These are phyloP conservation scores for Eucalyptus guilfoylei DNA, from an alignment of 345 rosid genomes.

Conservation along the genomic window DNA sequence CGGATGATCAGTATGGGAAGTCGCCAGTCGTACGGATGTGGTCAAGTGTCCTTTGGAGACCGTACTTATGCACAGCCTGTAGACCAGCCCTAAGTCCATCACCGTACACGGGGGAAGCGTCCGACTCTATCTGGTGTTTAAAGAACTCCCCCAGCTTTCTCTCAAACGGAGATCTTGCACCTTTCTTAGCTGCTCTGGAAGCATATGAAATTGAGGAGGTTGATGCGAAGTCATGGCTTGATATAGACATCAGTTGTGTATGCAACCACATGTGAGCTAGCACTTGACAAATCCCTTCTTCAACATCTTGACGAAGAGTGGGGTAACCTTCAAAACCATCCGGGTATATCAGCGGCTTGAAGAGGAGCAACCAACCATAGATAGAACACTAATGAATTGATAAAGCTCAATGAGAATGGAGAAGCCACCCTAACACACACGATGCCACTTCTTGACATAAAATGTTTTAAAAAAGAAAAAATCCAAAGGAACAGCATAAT, in stretches of 20 bases:
- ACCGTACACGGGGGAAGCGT: constrained; percentile 79
- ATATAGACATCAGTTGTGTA: constrained; percentile 32
- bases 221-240: constrained; percentile 25
- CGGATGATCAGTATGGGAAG: constrained; percentile 44
- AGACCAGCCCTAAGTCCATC: constrained; percentile 77
- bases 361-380: background rate
- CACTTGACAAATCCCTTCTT: constrained; percentile 98
- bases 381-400: background rate
- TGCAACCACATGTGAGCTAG: constrained; percentile 88
- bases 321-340: constrained; percentile 44
- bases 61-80: constrained; percentile 57
- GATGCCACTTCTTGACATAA: background rate
- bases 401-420: background rate
- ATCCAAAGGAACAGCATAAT: background rate
- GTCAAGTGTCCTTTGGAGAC: constrained; percentile 65
- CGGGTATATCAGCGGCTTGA: background rate
- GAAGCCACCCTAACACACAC: background rate
- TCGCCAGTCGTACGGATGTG: constrained; percentile 66
- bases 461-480: background rate
- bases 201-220: constrained; percentile 18
- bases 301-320: constrained; percentile 67
- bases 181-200: constrained; percentile 24
- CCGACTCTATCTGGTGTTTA: constrained; percentile 72
- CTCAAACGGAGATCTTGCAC: constrained; percentile 49
- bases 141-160: constrained; percentile 82